phyloP scores from a whole-genome alignment of 768 basidiomycete genomes.

The Podaxis sp. region DNA sequence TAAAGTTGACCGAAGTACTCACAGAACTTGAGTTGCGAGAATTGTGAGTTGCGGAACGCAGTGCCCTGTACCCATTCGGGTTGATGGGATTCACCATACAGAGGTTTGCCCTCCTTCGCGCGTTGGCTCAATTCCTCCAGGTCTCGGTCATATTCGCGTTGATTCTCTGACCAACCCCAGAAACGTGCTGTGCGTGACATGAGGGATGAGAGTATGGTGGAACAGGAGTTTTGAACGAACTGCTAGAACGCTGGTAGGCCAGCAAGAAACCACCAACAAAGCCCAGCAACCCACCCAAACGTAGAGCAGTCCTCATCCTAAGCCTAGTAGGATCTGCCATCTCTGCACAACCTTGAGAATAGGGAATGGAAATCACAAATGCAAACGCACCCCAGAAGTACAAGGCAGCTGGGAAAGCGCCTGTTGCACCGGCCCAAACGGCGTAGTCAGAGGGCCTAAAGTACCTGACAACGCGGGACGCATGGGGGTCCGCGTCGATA shows the following conservation, averaged over 20 bases:
- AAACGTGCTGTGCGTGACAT: conserved; percentile 62
- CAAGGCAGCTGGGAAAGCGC: conserved; percentile 74
- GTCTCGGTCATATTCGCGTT: conserved; percentile 75
- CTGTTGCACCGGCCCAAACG: conserved; percentile 76
- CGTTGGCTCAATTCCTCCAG: conserved; percentile 72
- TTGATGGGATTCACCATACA: conserved; percentile 83
- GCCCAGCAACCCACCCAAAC: conserved; percentile 71
- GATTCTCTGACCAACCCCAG: conserved; percentile 94
- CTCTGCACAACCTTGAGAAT: conserved; percentile 27
- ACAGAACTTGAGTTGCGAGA: conserved; percentile 93
- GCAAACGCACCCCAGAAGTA: conserved; percentile 72
- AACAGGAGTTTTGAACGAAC: conserved; percentile 43
- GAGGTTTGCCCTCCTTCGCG: conserved; percentile 71
- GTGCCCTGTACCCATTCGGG: conserved; percentile 82
- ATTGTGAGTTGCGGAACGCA: conserved; percentile 85
- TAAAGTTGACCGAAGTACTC: conserved; percentile 25
- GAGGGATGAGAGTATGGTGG: not conserved
- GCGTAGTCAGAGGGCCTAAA: conserved; percentile 87
- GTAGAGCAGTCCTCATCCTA: conserved; percentile 32
- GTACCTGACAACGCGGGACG: conserved; percentile 81
- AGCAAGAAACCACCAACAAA: conserved; percentile 89
- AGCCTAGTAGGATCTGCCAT: conserved; percentile 42
- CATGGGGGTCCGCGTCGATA: conserved; percentile 93
- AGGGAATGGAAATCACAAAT: conserved; percentile 1
- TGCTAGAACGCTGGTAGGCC: conserved; percentile 86